phyloP scores from a whole-genome alignment of 768 basidiomycete genomes.

The Auriculariales sp. region DNA sequence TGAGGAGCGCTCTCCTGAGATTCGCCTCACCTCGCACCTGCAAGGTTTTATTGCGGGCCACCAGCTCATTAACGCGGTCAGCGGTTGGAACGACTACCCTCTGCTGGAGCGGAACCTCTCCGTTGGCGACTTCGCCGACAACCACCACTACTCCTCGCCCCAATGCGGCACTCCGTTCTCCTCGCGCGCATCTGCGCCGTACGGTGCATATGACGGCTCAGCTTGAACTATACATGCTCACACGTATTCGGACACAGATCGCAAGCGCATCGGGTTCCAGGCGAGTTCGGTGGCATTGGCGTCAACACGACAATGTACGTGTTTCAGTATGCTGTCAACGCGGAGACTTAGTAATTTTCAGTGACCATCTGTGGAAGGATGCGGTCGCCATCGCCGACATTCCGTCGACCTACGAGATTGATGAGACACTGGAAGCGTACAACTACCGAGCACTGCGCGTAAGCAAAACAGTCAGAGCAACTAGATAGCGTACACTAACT shows the following conservation, averaged over 20 bases:
- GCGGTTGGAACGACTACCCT: not conserved
- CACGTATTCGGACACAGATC: no score
- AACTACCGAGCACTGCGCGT: not conserved
- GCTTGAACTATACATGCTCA: no score
- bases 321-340: not conserved
- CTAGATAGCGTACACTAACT: no score
- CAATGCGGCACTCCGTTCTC: slow-evolving; percentile 1
- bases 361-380: not conserved
- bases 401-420: not conserved
- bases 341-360: not conserved
- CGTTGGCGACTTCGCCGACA: not conserved
- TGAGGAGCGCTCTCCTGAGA: not conserved
- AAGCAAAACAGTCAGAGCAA: no score
- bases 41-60: not conserved
- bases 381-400: not conserved
- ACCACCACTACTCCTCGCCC: not conserved
- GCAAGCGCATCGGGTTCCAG: not conserved
- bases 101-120: not conserved
- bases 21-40: not conserved
- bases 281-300: slow-evolving; percentile 1
- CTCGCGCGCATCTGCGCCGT: not conserved
- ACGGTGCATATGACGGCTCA: no score
- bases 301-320: not conserved
- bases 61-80: not conserved
- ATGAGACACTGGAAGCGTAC: not conserved